A percentile compares a stretch with the other conserved stretches of the same genome.
Conservation (phyloP, 2,329 filamentous ascomycete species). For the Xylaria sp. region DNA sequence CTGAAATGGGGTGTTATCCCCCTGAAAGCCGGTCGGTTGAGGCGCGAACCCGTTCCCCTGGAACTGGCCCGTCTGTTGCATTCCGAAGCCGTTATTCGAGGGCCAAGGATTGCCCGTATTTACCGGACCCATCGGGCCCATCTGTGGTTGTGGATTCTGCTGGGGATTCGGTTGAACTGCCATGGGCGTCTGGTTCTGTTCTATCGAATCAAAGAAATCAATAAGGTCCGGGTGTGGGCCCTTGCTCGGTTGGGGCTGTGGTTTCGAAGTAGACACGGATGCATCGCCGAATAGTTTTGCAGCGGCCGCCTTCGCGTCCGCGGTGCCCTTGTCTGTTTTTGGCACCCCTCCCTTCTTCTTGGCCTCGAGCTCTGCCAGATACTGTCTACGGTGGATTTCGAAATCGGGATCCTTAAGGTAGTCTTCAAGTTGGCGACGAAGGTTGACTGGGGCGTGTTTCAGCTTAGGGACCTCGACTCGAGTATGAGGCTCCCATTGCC, state of each 20-base stretch:
- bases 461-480: conserved; percentile 93
- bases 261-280: conserved; percentile 43
- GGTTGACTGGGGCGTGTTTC: conserved; percentile 92
- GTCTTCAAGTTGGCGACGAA: conserved; percentile 88
- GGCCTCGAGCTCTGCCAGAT: conserved; percentile 82
- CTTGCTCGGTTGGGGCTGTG: conserved; percentile 52
- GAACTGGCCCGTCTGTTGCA: conserved; percentile 38
- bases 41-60: conserved; percentile 36
- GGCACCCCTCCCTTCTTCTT: conserved; percentile 54
- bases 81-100: conserved; percentile 38
- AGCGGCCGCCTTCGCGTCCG: conserved; percentile 42
- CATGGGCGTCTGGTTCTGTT: conserved; percentile 80
- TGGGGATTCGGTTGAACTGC: conserved; percentile 48
- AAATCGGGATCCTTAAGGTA: conserved; percentile 95
- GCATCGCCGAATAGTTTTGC: conserved; percentile 43
- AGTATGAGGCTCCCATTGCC: conserved; percentile 90
- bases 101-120: conserved; percentile 44
- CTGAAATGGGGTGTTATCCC: conserved; percentile 48
- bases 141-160: conserved; percentile 31
- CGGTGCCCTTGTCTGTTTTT: conserved; percentile 41
- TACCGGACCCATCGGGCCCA: conserved; percentile 34
- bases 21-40: conserved; percentile 42
- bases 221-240: conserved; percentile 78
- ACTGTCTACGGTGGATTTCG: conserved; percentile 89
- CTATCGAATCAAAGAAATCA: conserved; percentile 93